These are phyloP conservation scores for Phytophthora tubulina DNA, from an alignment of 352 stramenopile genomes.

Conservation along the genomic window DNA sequence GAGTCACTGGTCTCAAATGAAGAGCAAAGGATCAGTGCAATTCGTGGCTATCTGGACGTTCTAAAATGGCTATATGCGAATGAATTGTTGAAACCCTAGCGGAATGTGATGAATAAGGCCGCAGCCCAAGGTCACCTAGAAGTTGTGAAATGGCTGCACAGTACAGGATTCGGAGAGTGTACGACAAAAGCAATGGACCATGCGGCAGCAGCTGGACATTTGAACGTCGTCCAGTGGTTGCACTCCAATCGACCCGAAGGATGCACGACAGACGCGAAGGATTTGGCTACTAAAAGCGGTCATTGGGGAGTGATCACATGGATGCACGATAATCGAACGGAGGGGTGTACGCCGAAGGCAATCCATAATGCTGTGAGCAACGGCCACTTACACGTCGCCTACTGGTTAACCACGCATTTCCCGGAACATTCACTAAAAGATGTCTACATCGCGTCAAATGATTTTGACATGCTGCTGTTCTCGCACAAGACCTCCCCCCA, in stretches of 20 bases:
- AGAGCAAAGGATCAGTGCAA: too few species aligned
- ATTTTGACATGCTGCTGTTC: constrained; percentile 7
- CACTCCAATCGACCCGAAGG: neutral
- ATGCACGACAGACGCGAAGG: neutral
- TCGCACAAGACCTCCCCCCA: neutral
- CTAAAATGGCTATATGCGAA: neutral
- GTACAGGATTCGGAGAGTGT: neutral
- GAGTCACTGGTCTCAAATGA: too few species aligned
- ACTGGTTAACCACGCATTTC: neutral
- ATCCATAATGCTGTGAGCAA: neutral
- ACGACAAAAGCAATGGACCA: neutral
- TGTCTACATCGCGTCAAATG: neutral
- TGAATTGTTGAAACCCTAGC: neutral
- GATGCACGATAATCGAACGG: neutral
- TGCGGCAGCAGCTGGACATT: neutral
- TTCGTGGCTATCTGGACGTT: neutral
- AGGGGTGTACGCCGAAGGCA: neutral
- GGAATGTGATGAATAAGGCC: neutral
- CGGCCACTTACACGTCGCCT: neutral
- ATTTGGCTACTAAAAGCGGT: neutral
- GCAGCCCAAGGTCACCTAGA: neutral
- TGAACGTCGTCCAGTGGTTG: constrained; percentile 1
- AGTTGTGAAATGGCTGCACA: neutral
- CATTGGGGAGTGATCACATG: constrained; percentile 3
- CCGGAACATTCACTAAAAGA: neutral